Evolutionary conservation across 768 basidiomycete species (phyloP).

Genomic region (Brasilioporus rufonigricans): DNA sequence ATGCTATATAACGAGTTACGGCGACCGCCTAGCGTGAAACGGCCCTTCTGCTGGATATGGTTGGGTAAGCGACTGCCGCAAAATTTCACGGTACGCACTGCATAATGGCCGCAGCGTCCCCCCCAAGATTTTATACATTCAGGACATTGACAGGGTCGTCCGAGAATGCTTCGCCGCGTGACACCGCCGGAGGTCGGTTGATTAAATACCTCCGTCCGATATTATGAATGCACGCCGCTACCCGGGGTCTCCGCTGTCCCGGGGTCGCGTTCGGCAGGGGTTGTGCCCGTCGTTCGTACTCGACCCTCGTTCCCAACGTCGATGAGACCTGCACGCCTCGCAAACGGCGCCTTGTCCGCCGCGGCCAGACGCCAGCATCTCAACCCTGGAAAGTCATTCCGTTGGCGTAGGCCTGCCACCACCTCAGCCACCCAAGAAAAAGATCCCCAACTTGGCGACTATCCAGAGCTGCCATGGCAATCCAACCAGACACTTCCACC

Average conservation of each 20-base stretch:
- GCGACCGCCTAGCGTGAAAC: constrained; percentile 7
- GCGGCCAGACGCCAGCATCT: neutral
- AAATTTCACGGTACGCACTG: constrained; percentile 20
- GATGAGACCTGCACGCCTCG: constrained; percentile 20
- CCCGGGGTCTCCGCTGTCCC: constrained; percentile 19
- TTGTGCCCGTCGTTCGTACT: neutral
- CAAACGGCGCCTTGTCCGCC: constrained; percentile 10
- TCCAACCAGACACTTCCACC: constrained; percentile 65
- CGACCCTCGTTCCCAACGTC: constrained; percentile 12
- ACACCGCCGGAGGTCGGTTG: constrained; percentile 8
- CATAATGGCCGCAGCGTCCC: constrained; percentile 18
- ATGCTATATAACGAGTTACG: constrained; percentile 17
- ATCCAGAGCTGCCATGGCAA: constrained; percentile 67
- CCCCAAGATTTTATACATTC: constrained; percentile 16
- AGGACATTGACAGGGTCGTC: constrained; percentile 20
- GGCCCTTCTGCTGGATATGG: neutral
- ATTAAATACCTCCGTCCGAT: constrained; percentile 4
- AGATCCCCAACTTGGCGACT: constrained; percentile 70
- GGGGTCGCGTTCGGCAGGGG: constrained; percentile 21
- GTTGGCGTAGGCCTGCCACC: constrained; percentile 13
- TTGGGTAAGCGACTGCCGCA: constrained; percentile 22
- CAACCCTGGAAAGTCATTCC: neutral
- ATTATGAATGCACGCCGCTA: no score
- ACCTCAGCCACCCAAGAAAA: constrained; percentile 31
- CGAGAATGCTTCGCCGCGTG: constrained; percentile 15